phyloP scores from a whole-genome alignment of 2,329 filamentous ascomycete genomes.

The Diplodia sapinea region DNA sequence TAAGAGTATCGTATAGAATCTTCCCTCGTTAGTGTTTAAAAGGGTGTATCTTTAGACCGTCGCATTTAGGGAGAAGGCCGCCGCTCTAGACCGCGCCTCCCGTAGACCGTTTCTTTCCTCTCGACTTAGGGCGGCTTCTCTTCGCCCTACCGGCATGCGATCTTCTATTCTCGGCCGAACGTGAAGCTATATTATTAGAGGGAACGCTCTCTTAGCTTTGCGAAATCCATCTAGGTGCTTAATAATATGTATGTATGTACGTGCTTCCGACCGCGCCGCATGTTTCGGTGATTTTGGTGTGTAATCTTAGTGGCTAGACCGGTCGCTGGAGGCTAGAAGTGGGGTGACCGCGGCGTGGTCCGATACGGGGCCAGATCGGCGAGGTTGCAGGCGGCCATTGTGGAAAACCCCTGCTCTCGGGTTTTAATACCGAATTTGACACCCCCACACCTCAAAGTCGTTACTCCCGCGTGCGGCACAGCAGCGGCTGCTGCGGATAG shows the following conservation, averaged over 20 bases:
- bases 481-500: neutral
- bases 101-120: neutral
- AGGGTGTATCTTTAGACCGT: constrained; percentile 1
- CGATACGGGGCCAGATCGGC: neutral
- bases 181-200: neutral
- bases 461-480: neutral
- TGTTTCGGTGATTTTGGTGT: neutral
- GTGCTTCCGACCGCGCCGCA: neutral
- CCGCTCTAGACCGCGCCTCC: neutral
- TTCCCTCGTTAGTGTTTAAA: neutral
- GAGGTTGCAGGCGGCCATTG: neutral
- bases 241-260: constrained; percentile 2
- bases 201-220: neutral
- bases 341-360: neutral
- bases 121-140: neutral
- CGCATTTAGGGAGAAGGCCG: neutral
- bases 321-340: neutral
- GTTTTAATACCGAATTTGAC: neutral
- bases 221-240: neutral
- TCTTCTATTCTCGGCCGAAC: neutral
- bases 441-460: neutral
- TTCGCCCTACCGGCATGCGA: neutral
- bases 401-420: neutral
- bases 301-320: neutral
- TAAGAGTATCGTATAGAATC: neutral